phyloP scores from a whole-genome alignment of 129 eudicot species.

The Flaveria trinervia region DNA sequence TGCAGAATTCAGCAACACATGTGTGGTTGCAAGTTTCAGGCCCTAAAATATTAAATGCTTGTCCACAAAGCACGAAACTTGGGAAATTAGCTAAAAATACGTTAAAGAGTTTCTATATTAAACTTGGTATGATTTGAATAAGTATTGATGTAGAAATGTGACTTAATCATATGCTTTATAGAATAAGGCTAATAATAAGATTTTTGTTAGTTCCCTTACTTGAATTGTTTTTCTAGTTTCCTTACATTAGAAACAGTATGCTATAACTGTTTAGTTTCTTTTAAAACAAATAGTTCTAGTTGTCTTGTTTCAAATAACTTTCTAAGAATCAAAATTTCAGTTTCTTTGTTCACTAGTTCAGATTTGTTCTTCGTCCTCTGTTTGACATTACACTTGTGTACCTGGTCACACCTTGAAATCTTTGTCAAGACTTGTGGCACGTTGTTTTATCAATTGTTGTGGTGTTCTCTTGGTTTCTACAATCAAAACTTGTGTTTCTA shows the following conservation, averaged over 20 bases:
- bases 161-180: too few relatives aligned
- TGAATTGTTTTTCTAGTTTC: not conserved
- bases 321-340: not conserved
- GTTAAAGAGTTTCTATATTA: not conserved
- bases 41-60: not conserved
- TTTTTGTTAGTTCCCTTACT: not conserved
- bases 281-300: not conserved
- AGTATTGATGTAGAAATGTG: too few relatives aligned
- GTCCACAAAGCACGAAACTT: not conserved
- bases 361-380: not conserved
- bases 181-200: too few relatives aligned
- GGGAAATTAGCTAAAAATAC: not conserved
- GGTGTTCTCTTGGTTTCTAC: not conserved
- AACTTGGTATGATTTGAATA: not conserved
- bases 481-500: not conserved
- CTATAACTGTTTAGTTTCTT: not conserved
- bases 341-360: not conserved
- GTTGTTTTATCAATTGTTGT: not conserved
- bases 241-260: not conserved
- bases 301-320: not conserved
- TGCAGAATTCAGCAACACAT: not conserved
- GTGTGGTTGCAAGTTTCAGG: not conserved
- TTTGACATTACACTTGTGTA: not conserved
- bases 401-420: not conserved
- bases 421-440: not conserved